Conservation (phyloP, 169 alveolate species). For the Cyclospora cayetanensis region DNA sequence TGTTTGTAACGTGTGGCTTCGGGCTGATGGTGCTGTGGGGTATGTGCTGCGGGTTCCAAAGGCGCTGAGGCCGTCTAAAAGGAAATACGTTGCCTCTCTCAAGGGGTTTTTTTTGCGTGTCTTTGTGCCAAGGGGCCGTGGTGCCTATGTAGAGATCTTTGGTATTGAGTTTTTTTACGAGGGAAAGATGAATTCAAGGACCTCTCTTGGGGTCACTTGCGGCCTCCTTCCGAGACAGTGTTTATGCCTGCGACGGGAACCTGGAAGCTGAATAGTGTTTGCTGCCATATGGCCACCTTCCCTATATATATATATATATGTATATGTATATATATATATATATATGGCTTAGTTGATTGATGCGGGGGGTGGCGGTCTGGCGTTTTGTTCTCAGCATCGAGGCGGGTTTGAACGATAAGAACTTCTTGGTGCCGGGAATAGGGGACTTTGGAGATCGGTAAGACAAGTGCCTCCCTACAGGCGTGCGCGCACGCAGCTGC, state of each 20-base stretch:
- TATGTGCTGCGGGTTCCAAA: too few species aligned
- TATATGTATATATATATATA: neutral
- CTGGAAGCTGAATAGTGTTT: neutral
- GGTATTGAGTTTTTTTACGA: neutral
- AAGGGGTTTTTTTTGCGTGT: too few species aligned
- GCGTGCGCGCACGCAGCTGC: too few species aligned
- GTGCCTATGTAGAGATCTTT: too few species aligned
- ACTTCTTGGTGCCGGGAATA: conserved; percentile 85
- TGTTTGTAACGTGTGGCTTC: too few species aligned
- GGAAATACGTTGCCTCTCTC: too few species aligned
- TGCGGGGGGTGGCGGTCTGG: neutral
- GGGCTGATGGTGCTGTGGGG: too few species aligned
- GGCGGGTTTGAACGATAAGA: conserved; percentile 75
- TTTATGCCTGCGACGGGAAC: neutral
- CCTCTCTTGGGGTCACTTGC: neutral
- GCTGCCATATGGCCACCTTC: neutral
- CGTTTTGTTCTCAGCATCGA: conserved; percentile 73
- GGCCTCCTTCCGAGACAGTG: neutral
- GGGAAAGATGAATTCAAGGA: neutral
- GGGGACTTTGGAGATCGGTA: conserved; percentile 90
- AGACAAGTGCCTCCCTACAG: too few species aligned
- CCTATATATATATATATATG: neutral
- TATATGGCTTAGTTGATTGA: neutral
- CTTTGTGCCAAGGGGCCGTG: too few species aligned
- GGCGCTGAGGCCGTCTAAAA: too few species aligned